Base-by-base conservation (phyloP, 2,329 filamentous ascomycete genomes). In the Apiospora koreana region DNA sequence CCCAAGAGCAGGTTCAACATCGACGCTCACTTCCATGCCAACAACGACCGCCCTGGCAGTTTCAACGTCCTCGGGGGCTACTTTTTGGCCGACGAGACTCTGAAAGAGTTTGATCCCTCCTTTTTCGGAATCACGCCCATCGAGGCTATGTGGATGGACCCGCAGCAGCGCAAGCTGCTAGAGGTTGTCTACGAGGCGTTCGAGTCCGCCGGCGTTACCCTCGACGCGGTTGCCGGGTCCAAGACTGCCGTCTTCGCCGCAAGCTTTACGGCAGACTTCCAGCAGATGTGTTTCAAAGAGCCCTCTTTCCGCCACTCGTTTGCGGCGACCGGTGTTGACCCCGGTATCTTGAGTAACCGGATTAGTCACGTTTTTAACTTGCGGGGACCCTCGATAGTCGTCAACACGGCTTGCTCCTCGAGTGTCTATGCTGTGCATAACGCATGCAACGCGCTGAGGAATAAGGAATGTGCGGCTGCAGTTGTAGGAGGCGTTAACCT, bases 151-250 rank as follows among this genome's bases (percentile, higher is more conserved):
- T 76, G 74, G 35, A 79, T 84, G 71, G 83, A 85, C 65, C 83
- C 83, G 0, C 82, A 84, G 2, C 76, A 82, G 50, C 77, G 74
- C 4, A 77, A 79, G 70, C 73, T 82, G 25, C 76, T 83, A 2
- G 81, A 85, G 66, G 79, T 82, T 0, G 76, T 77, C 16, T 83
- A 81, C 65, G 83, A 85, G 69, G 80, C 81, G 0, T 73, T 88
- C 3, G 81, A 80, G 48, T 75, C 75, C 1, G 80, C 79, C 1
- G 82, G 83, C 18, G 50, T 81, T 0, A 72, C 77, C 1, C 69
- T 81, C n/a, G 73, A 79, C 1, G 50, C 74, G 1, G 66, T 80
- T 18, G 42, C 71, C 9, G 78, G 78, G 3, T 74, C 75, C 7
- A 75, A 75, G 10, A 80, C 75, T 8, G 80, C 72, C n/a, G 79